A percentile compares a stretch with the other conserved stretches of the same genome.
phyloP scores from a whole-genome alignment of 1,284 basidiomycete species.

The Entoloma clypeatum region DNA sequence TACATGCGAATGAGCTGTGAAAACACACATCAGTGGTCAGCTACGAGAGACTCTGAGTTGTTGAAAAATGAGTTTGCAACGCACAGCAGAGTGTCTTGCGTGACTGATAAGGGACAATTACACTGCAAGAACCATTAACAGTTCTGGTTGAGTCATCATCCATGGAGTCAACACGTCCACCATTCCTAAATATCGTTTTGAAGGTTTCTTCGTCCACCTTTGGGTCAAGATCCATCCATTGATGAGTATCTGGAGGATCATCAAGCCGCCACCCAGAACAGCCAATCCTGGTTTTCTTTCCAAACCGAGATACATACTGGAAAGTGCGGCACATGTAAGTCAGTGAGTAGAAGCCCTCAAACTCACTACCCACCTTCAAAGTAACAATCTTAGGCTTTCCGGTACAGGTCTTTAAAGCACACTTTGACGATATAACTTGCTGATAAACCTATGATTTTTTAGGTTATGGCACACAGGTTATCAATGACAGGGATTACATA shows the following conservation, averaged over 20 bases:
- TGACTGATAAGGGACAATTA: slow-evolving; percentile 1
- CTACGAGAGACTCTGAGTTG: background rate
- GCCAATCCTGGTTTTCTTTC: slow-evolving; percentile 1
- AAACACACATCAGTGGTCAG: background rate
- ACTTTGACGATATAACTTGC: background rate
- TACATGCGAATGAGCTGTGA: background rate
- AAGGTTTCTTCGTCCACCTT: background rate
- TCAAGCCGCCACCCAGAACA: slow-evolving; percentile 2
- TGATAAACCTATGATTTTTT: background rate
- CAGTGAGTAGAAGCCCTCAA: background rate
- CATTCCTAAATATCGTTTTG: background rate
- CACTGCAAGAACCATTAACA: slow-evolving; percentile 1
- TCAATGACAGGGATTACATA: too few species aligned
- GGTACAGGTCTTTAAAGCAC: background rate
- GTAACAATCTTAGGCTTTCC: slow-evolving; percentile 1
- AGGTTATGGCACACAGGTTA: background rate
- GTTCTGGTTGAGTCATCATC: too few species aligned
- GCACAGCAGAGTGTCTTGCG: slow-evolving; percentile 1
- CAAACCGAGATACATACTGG: background rate
- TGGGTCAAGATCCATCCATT: slow-evolving; percentile 2
- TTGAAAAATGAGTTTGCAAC: too few species aligned
- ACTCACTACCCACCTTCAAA: background rate
- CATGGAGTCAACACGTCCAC: background rate
- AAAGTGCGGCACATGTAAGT: background rate
- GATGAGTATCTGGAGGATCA: background rate